These are phyloP conservation scores for Pisolithus tinctorius DNA, from an alignment of 768 basidiomycete genomes.

Conservation along the genomic window DNA sequence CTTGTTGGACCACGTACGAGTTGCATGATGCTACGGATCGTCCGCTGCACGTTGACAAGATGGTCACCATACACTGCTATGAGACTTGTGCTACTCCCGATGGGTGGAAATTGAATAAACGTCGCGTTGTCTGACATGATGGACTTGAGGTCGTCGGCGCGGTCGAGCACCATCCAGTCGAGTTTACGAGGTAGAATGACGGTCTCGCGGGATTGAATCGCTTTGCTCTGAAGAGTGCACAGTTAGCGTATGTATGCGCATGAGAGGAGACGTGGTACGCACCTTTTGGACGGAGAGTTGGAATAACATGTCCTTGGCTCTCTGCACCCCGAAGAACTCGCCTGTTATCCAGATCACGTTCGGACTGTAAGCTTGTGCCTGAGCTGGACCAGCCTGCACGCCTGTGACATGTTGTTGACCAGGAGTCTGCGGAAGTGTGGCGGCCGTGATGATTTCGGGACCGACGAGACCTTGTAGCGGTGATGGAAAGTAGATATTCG, in stretches of 20 bases:
- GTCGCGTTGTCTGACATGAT: slow-evolving; percentile 97
- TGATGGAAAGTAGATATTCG: slow-evolving; percentile 93
- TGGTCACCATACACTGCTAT: slow-evolving; percentile 94
- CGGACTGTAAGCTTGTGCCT: slow-evolving; percentile 41
- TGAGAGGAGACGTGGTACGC: neutral
- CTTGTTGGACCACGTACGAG: slow-evolving; percentile 51
- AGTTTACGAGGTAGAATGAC: slow-evolving; percentile 93
- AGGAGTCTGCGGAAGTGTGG: slow-evolving; percentile 24
- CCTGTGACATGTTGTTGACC: slow-evolving; percentile 6
- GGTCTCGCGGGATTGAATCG: slow-evolving; percentile 86
- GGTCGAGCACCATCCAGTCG: slow-evolving; percentile 98
- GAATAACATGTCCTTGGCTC: slow-evolving; percentile 92
- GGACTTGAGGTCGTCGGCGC: slow-evolving; percentile 84
- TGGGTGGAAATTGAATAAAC: slow-evolving; percentile 87
- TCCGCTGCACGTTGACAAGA: slow-evolving; percentile 89
- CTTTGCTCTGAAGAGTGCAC: slow-evolving; percentile 57
- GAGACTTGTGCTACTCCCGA: slow-evolving; percentile 88
- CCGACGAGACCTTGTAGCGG: slow-evolving; percentile 83
- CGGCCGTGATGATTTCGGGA: slow-evolving; percentile 43
- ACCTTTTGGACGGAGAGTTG: slow-evolving; percentile 86
- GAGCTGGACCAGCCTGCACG: neutral
- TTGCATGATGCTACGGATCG: slow-evolving; percentile 90
- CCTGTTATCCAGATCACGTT: slow-evolving; percentile 95
- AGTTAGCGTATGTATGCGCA: slow-evolving; percentile 1
- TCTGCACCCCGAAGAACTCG: slow-evolving; percentile 93